Evolutionary conservation across 495 filamentous ascomycete species (phyloP).

Genomic region (Hyaloscypha variabilis): DNA sequence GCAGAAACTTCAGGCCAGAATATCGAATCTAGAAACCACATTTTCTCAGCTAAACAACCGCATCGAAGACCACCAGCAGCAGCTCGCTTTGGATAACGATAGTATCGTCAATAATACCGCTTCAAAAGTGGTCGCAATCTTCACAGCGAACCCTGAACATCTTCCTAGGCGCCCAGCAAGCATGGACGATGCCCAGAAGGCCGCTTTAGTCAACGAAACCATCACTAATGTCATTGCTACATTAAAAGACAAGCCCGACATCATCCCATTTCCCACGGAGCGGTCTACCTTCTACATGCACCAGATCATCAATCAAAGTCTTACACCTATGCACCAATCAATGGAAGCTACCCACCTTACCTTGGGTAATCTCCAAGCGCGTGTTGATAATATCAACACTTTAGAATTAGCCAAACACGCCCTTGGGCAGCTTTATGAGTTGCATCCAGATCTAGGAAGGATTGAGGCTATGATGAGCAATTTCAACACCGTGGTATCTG

Average conservation of each 20-base stretch:
- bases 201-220: background rate
- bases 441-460: conserved; percentile 10
- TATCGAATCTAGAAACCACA: background rate
- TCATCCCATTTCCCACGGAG: background rate
- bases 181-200: background rate
- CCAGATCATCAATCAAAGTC: background rate
- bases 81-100: too few relatives aligned
- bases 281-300: too few relatives aligned
- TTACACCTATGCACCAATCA: background rate
- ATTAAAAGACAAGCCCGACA: background rate
- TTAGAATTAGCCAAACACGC: conserved; percentile 5
- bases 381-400: conserved; percentile 17
- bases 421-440: conserved; percentile 3
- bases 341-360: background rate
- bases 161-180: background rate
- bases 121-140: too few relatives aligned
- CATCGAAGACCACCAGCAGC: background rate
- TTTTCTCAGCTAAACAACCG: background rate
- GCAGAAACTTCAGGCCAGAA: background rate
- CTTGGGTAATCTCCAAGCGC: background rate
- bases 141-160: too few relatives aligned
- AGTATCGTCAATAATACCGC: too few relatives aligned
- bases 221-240: background rate
- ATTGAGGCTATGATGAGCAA: background rate
- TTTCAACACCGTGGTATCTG: background rate